Base-by-base conservation (phyloP, 2,329 filamentous ascomycete genomes). In the Alternaria postmessia region DNA sequence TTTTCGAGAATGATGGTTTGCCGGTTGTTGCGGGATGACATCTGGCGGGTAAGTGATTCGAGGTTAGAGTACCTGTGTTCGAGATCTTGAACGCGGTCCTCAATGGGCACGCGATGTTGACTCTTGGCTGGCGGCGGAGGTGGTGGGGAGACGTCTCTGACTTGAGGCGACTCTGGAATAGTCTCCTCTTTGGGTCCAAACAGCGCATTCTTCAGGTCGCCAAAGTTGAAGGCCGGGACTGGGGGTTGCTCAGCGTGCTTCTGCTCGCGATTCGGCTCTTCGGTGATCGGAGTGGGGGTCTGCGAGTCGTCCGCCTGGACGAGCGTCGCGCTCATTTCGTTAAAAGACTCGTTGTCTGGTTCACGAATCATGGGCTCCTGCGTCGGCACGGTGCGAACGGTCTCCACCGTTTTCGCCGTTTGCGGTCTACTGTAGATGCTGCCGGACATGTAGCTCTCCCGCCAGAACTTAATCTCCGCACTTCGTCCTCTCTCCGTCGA, bases 1-100 rank as follows among this genome's bases (percentile, higher is more conserved):
- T 75, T 76, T 48, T 78, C 75, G 9, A 79, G 72, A 39, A 79
- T 77, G 57, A 79, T 77, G 51, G 76, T 78, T 60, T 79, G 75
- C 5, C 74, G 74, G 44, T 75, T 75, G 57, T 63, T 76, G 61
- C 72, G 73, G 7, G 72, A 70, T 9, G 74, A 75, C 22, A 79
- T 58, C 26, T 73, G 72, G 38, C 69, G 75, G 8, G 78, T 62
- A 1, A 75, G 75, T 2, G 65, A 63, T 52, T 77, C 75, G 12
- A 79, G 68, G 9, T 61, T 65, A 1, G 70, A 69, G 54, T 76
- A 66, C 34, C 66, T 72, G 42, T 64, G 67, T 62, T 79, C 77
- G 3, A 79, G 66, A 16, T 67, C 57, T 28, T 71, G 62, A 16
- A 79, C 68, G 16, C 77, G 75, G 16, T 78, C 75, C 54, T 78